Evolutionary conservation across 1,284 basidiomycete genomes (phyloP), one percentile per base, ranked within the genome.

Genomic region (Cryptococcus sp.): DNA sequence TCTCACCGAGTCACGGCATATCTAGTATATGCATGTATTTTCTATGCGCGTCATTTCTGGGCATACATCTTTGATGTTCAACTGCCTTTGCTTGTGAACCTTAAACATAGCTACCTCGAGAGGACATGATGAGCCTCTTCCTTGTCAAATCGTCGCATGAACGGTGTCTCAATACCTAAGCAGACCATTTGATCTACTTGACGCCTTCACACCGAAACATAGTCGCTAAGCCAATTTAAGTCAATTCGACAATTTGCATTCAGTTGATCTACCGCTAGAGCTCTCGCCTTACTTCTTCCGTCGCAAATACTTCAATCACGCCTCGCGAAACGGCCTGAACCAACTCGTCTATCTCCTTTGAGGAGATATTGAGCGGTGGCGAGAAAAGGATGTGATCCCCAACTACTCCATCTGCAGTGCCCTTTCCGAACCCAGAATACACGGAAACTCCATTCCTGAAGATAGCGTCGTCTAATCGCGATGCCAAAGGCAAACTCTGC

Each of bases 311-410:
- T 22, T 59, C 55, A 23, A 52, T 43, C 2, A 59, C 32, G 7
- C 46, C 60, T 0, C 53, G 50, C 41, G 53, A 46, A 23, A 68
- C 49, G 2, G 60, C 59, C 2, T 46, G 45, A 11, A 54, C 57
- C 22, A 71, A 46, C 25, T 50, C 50, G 9, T 47, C 45, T 2
- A 71, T 45, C 59, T 72, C 64, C 2, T 54, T 57, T 18, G 56
- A 56, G 22, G 62, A 56, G 31, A 72, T 62, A 4, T 59, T 70
- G 48, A 62, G 63, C 10, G 69, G 67, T 7, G 69, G 69, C 28
- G 63, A 61, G 43, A 72, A 52, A 46, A 72, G 55, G 49, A 72
- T 58, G 44, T 70, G 68, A 46, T 72, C 69, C 3, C 69, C 69
- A 0, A 52, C 48, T 32, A 62, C 50, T 7, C 69, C 67, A 47